These are phyloP conservation scores for Rhytidiadelphus loreus DNA, from an alignment of 225 moss, liverwort and hornwort genomes.

Conservation along the genomic window DNA sequence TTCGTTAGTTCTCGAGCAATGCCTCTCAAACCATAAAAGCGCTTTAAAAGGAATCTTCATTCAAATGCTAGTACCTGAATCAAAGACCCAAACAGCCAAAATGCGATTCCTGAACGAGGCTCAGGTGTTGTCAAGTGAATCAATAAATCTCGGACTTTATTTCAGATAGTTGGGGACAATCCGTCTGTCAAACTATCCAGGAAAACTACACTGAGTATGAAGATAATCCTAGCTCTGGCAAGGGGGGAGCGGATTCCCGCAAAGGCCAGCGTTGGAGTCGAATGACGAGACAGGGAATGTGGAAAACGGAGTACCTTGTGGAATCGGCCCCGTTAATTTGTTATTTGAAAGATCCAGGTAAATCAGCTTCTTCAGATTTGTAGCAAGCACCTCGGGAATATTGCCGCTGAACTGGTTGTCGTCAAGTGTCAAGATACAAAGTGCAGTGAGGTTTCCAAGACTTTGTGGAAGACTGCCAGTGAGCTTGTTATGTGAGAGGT, in stretches of 20 bases:
- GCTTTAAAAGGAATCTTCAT: neutral
- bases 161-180: neutral
- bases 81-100: neutral
- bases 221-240: neutral
- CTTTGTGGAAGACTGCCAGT: slow-evolving; percentile 5
- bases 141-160: neutral
- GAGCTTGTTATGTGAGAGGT: slow-evolving; percentile 10
- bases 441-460: slow-evolving; percentile 1
- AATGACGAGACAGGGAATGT: slow-evolving; percentile 11
- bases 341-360: slow-evolving; percentile 10
- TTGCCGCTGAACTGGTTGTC: slow-evolving; percentile 23
- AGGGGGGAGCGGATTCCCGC: slow-evolving; percentile 18
- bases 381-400: slow-evolving; percentile 4
- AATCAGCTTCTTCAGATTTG: neutral
- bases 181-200: neutral
- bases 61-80: neutral
- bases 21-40: neutral
- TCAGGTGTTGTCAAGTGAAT: neutral
- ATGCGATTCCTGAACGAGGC: neutral
- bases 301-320: slow-evolving; percentile 10
- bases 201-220: neutral
- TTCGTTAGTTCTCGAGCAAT: neutral
- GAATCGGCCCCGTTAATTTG: slow-evolving; percentile 8
- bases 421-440: slow-evolving; percentile 9
- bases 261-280: slow-evolving; percentile 11